Percentiles rank a stretch among this genome's conserved stretches.
These are phyloP conservation scores for Eucalyptus curtisii DNA, from an alignment of 345 rosid genomes.

Conservation along the genomic window DNA sequence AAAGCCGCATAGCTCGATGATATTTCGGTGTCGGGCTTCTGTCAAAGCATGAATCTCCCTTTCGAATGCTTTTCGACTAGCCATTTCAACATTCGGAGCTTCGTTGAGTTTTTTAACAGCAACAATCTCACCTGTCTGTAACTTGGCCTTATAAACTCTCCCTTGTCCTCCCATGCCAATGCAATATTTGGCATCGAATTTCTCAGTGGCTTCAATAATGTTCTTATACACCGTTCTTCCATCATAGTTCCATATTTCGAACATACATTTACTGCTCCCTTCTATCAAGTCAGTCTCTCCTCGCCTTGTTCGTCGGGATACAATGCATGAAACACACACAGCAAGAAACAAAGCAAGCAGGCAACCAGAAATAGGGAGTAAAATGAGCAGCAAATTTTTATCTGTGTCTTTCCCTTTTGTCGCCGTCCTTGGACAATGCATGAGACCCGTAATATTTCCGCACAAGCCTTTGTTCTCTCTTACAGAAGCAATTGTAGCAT, in stretches of 20 bases:
- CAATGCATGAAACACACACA: neutral
- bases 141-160: constrained; percentile 6
- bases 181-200: neutral
- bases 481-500: neutral
- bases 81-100: neutral
- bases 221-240: constrained; percentile 2
- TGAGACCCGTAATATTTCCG: neutral
- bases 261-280: neutral
- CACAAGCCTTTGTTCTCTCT: constrained; percentile 8
- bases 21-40: constrained; percentile 15
- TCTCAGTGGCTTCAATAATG: constrained; percentile 6
- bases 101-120: constrained; percentile 10
- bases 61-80: neutral
- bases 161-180: constrained; percentile 11
- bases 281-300: neutral
- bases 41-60: constrained; percentile 8
- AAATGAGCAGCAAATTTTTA: neutral
- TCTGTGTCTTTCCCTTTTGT: neutral
- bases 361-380: neutral
- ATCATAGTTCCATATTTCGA: neutral
- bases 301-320: neutral
- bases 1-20: constrained; percentile 16
- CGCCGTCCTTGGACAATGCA: neutral
- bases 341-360: neutral
- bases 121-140: neutral